These are phyloP conservation scores for Sonneratia caseolaris DNA, from an alignment of 345 rosid species.

Conservation along the genomic window DNA sequence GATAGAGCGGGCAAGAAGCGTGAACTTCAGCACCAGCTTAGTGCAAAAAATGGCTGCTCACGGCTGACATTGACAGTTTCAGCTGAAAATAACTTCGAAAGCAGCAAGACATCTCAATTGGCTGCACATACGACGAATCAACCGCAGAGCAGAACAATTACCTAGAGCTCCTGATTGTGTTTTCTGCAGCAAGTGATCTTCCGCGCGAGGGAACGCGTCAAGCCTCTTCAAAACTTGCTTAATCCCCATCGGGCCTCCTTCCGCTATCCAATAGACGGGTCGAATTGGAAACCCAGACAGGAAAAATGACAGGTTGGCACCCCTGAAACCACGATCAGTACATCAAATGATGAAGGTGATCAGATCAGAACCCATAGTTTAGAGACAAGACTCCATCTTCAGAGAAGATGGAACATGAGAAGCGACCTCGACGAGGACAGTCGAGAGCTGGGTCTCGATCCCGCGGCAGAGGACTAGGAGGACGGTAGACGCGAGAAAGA, in stretches of 20 bases:
- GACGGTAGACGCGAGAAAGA: background rate
- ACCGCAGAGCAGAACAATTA: slow-evolving; percentile 7
- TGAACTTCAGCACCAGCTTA: background rate
- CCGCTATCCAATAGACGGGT: background rate
- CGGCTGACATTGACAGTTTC: background rate
- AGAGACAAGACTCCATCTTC: background rate
- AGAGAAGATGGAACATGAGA: background rate
- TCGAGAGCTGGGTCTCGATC: background rate
- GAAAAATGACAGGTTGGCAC: background rate
- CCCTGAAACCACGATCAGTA: background rate
- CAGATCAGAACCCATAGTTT: background rate
- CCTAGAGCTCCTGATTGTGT: slow-evolving; percentile 96
- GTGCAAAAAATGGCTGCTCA: background rate
- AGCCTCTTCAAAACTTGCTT: slow-evolving; percentile 76
- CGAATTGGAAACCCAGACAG: background rate
- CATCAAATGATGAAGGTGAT: no score
- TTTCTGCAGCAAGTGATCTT: slow-evolving; percentile 86
- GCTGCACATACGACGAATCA: no score
- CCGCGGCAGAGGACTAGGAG: no score
- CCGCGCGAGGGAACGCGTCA: slow-evolving; percentile 96
- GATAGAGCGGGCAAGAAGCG: background rate
- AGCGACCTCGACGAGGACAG: background rate
- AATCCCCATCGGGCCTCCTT: slow-evolving; percentile 43
- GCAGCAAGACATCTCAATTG: no score
- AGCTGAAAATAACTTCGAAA: background rate